Evolutionary conservation across 768 basidiomycete species (phyloP).

Genomic region (Pleurotus salmoneostramineus): DNA sequence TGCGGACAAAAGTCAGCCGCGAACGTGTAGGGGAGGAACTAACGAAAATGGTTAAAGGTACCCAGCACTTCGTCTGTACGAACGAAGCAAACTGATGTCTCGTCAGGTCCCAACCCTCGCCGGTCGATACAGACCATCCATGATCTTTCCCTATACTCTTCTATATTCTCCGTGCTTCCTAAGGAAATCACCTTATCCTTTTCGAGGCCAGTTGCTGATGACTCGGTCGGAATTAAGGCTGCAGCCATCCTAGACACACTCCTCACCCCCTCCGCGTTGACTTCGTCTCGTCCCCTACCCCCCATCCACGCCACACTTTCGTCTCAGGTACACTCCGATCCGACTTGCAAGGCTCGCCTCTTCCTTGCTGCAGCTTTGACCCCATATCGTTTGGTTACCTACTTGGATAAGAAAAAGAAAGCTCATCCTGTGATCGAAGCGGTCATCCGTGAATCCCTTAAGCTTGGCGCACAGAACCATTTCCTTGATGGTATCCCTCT

Average conservation of each 20-base stretch:
- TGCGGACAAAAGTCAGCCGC: conserved; percentile 78
- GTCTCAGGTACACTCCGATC: conserved; percentile 43
- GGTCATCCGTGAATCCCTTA: conserved; percentile 79
- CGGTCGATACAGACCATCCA: conserved; percentile 73
- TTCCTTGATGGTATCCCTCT: conserved; percentile 73
- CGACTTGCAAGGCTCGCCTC: conserved; percentile 51
- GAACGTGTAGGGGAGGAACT: conserved; percentile 92
- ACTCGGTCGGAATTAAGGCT: conserved; percentile 46
- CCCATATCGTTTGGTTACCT: conserved; percentile 61
- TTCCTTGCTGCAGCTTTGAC: conserved; percentile 77
- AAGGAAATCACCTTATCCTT: conserved; percentile 35
- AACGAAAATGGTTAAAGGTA: conserved; percentile 91
- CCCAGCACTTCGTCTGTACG: background rate
- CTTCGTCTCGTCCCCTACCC: conserved; percentile 22
- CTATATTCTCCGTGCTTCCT: conserved; percentile 60
- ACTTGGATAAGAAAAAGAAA: conserved; percentile 63
- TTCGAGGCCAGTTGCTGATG: conserved; percentile 36
- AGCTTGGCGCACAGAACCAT: conserved; percentile 75
- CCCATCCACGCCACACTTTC: no score
- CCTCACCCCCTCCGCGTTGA: conserved; percentile 21
- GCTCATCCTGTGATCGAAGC: conserved; percentile 54
- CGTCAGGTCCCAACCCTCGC: conserved; percentile 68
- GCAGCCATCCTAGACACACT: conserved; percentile 56
- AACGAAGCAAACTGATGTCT: conserved; percentile 1
- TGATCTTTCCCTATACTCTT: conserved; percentile 62